phyloP scores from a whole-genome alignment of 2,329 filamentous ascomycete species.

The Colletotrichum incanum region DNA sequence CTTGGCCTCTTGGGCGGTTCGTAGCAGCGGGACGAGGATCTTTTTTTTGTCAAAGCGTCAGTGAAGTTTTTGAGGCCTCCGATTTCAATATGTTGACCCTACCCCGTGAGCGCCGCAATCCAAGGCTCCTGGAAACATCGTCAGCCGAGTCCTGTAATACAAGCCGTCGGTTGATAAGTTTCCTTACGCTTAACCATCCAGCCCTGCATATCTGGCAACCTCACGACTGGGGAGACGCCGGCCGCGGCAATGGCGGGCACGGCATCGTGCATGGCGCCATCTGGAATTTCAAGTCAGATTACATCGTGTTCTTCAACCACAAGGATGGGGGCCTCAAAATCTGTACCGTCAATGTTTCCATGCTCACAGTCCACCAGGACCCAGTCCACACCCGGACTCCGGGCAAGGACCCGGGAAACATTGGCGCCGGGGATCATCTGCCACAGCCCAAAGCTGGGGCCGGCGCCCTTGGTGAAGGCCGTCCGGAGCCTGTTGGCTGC shows the following conservation, averaged over 20 bases:
- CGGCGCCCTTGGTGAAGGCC: constrained; percentile 63
- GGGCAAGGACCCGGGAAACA: constrained; percentile 72
- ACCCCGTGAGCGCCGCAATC: constrained; percentile 72
- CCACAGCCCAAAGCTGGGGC: constrained; percentile 71
- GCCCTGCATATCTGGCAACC: constrained; percentile 70
- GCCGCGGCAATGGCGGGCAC: constrained; percentile 66
- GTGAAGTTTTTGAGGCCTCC: background rate
- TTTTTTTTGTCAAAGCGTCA: constrained; percentile 44
- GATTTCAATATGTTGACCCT: constrained; percentile 27
- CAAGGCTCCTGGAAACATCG: constrained; percentile 62
- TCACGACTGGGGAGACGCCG: constrained; percentile 60
- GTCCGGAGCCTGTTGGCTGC: constrained; percentile 65
- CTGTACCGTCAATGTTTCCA: constrained; percentile 67
- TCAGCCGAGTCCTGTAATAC: background rate
- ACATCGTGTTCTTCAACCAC: background rate
- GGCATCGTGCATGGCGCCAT: constrained; percentile 68
- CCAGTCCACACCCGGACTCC: constrained; percentile 75
- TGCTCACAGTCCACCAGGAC: constrained; percentile 73
- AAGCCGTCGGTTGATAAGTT: constrained; percentile 1
- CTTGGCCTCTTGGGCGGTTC: constrained; percentile 67
- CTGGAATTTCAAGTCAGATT: constrained; percentile 45
- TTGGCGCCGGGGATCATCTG: constrained; percentile 76
- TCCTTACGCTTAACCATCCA: constrained; percentile 71
- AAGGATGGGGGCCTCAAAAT: background rate
- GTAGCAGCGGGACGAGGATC: constrained; percentile 69